Evolutionary conservation across 306 rosid species (phyloP).

Genomic region (Comarum palustre): DNA sequence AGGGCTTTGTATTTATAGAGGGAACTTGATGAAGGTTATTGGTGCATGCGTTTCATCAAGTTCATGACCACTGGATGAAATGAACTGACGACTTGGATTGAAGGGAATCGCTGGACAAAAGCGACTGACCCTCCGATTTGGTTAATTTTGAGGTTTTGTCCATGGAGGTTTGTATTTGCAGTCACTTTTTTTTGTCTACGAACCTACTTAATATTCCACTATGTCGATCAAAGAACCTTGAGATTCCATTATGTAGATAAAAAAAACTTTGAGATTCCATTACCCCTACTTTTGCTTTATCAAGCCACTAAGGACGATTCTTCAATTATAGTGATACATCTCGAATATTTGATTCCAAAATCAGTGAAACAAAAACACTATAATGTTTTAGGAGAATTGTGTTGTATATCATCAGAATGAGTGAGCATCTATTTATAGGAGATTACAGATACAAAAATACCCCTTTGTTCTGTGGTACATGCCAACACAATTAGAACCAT

Average conservation of each 20-base stretch:
- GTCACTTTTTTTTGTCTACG: neutral
- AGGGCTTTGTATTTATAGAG: conserved; percentile 10
- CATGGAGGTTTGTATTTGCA: neutral
- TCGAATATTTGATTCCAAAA: neutral
- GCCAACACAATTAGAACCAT: too few relatives aligned
- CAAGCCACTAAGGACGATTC: neutral
- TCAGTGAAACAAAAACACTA: too few relatives aligned
- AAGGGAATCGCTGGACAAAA: conserved; percentile 21
- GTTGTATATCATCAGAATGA: too few relatives aligned
- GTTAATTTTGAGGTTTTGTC: neutral
- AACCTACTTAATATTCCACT: neutral
- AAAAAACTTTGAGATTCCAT: neutral
- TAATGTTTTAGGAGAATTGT: too few relatives aligned
- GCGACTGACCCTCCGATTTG: conserved; percentile 20
- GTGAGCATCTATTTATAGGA: too few relatives aligned
- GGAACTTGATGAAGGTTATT: neutral
- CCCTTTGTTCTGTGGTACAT: too few relatives aligned
- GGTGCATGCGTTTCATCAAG: neutral
- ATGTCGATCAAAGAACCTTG: neutral
- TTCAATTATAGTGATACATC: neutral
- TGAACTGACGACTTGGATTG: conserved; percentile 14
- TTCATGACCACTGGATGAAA: conserved; percentile 24
- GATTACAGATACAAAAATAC: too few relatives aligned
- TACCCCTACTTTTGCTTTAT: neutral
- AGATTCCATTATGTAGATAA: neutral